phyloP scores from a whole-genome alignment of 2,329 filamentous ascomycete genomes.

The Phialophora tarda region DNA sequence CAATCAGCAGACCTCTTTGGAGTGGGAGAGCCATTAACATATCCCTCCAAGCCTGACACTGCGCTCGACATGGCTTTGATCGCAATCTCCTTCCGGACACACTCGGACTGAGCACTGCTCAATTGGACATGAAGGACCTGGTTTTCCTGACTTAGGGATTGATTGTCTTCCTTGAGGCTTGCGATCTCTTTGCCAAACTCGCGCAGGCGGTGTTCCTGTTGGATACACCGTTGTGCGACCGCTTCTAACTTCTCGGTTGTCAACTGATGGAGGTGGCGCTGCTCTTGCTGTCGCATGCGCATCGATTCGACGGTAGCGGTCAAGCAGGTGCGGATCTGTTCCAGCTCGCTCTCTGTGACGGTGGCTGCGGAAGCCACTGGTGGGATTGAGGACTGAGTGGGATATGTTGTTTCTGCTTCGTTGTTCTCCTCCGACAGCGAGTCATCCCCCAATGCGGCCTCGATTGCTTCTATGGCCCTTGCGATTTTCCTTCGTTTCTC shows the following conservation, averaged over 20 bases:
- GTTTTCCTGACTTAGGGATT: constrained; percentile 30
- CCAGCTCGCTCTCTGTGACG: constrained; percentile 22
- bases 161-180: constrained; percentile 31
- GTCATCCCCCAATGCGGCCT: constrained; percentile 32
- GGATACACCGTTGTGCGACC: constrained; percentile 36
- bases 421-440: constrained; percentile 1
- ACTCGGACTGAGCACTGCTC: constrained; percentile 26
- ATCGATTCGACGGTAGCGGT: constrained; percentile 36
- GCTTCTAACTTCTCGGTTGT: constrained; percentile 38
- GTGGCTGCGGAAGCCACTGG: neutral
- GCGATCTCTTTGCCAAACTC: constrained; percentile 34
- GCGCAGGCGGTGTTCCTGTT: constrained; percentile 33
- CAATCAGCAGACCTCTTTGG: constrained; percentile 17
- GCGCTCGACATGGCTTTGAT: constrained; percentile 41
- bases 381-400: neutral
- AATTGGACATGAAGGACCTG: constrained; percentile 27
- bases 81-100: constrained; percentile 34
- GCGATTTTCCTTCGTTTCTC: constrained; percentile 26
- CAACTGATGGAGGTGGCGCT: constrained; percentile 38
- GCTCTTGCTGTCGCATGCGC: constrained; percentile 40
- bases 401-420: constrained; percentile 20
- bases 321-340: constrained; percentile 27
- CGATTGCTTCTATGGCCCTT: constrained; percentile 27
- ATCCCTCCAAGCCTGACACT: constrained; percentile 40
- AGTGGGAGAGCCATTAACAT: constrained; percentile 38